Conservation (phyloP, 805 yeast species). For the Schwanniomyces pseudopolymorphus region DNA sequence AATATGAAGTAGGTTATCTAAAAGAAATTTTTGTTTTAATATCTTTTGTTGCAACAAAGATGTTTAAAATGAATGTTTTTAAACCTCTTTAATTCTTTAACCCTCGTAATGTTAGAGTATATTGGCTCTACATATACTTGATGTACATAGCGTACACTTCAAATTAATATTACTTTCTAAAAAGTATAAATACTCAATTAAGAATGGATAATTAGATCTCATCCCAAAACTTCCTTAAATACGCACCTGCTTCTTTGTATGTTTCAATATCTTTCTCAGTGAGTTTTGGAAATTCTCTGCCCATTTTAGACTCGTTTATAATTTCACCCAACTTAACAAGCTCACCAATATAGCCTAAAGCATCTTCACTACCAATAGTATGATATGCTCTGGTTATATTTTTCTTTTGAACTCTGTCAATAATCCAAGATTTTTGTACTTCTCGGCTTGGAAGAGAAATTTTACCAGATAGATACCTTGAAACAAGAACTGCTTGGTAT, state of each 20-base stretch:
- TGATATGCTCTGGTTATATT: slow-evolving; percentile 41
- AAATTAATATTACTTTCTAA: too few relatives aligned
- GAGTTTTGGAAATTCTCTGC: slow-evolving; percentile 22
- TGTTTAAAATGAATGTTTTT: too few relatives aligned
- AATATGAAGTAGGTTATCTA: too few relatives aligned
- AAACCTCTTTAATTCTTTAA: too few relatives aligned
- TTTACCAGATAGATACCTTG: slow-evolving; percentile 60
- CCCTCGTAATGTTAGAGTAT: too few relatives aligned
- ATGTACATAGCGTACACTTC: too few relatives aligned
- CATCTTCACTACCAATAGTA: slow-evolving; percentile 33
- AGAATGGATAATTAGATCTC: too few relatives aligned
- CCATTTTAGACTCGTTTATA: slow-evolving; percentile 10
- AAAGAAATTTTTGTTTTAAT: too few relatives aligned
- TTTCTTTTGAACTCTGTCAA: slow-evolving; percentile 33
- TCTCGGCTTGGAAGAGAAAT: slow-evolving; percentile 47
- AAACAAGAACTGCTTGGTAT: slow-evolving; percentile 63
- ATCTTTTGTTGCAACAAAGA: too few relatives aligned
- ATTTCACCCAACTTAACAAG: slow-evolving; percentile 24
- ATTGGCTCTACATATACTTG: too few relatives aligned
- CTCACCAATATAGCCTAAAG: slow-evolving; percentile 21
- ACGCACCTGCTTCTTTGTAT: slow-evolving; percentile 14
- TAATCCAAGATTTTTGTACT: slow-evolving; percentile 48
- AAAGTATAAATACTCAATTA: too few relatives aligned
- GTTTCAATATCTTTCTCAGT: slow-evolving; percentile 14
- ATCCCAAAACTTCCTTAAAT: slow-evolving; percentile 20